phyloP scores from a whole-genome alignment of 2,329 filamentous ascomycete species.

The Metarhizium humberi region DNA sequence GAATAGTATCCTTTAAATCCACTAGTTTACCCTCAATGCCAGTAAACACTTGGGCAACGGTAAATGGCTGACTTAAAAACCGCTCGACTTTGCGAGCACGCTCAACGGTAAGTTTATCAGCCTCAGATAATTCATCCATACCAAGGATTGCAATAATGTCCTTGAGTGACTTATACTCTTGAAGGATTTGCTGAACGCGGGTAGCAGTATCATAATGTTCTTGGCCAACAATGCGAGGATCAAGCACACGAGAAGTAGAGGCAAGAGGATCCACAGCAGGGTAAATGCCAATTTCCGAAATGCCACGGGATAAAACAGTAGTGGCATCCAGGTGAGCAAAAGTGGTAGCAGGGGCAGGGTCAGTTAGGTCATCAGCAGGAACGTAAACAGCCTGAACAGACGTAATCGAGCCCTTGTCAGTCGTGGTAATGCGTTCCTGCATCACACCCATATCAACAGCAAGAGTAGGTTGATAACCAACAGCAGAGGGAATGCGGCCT shows the following conservation, averaged over 20 bases:
- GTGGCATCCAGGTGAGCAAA: conserved; percentile 99
- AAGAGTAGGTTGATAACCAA: conserved; percentile 99
- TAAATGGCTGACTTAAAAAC: conserved; percentile 99
- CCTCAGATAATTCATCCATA: conserved; percentile 99
- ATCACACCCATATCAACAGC: conserved; percentile 98
- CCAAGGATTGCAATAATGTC: conserved; percentile 99
- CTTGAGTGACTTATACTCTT: conserved; percentile 99
- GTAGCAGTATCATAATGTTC: conserved; percentile 96
- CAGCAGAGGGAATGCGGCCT: conserved; percentile 98
- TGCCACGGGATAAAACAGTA: conserved; percentile 99
- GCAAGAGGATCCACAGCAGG: conserved; percentile 98
- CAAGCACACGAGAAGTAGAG: conserved; percentile 98
- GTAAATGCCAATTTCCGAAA: conserved; percentile 99
- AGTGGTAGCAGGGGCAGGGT: conserved; percentile 97
- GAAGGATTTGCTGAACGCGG: conserved; percentile 96
- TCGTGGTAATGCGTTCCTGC: conserved; percentile 99
- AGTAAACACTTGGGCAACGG: conserved; percentile 75
- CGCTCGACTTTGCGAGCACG: conserved; percentile 99
- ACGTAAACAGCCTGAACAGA: conserved; percentile 99
- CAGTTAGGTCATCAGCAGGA: conserved; percentile 99
- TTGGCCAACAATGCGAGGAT: conserved; percentile 95
- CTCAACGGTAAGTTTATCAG: conserved; percentile 99
- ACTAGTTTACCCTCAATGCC: conserved; percentile 94
- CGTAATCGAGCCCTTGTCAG: conserved; percentile 98
- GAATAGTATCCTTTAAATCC: conserved; percentile 96